phyloP scores from a whole-genome alignment of 2,329 filamentous ascomycete genomes.

The Chaetomium globosum region DNA sequence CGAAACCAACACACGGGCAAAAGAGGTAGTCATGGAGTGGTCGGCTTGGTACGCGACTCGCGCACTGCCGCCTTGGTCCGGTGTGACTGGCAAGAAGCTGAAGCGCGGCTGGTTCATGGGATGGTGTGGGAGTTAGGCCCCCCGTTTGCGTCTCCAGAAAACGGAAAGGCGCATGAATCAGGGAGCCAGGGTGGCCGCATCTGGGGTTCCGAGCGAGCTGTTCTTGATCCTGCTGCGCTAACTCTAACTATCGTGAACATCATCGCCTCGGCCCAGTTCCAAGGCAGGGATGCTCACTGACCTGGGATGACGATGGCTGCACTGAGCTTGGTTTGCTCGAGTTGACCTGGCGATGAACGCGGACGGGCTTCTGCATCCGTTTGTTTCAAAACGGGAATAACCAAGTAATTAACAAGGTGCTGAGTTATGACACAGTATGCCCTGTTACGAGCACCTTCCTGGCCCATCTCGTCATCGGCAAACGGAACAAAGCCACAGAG shows the following conservation, averaged over 20 bases:
- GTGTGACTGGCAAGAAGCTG: not conserved
- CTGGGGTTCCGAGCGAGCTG: not conserved
- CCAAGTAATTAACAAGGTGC: not conserved
- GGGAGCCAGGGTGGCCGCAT: slow-evolving; percentile 2
- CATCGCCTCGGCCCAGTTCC: slow-evolving; percentile 10
- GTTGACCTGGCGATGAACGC: slow-evolving; percentile 1
- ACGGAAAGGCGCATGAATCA: slow-evolving; percentile 14
- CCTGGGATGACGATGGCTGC: slow-evolving; percentile 4
- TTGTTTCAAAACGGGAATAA: slow-evolving; percentile 3
- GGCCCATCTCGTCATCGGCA: slow-evolving; percentile 22
- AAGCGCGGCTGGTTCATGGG: not conserved
- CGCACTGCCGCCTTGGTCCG: not conserved
- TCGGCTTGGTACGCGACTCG: slow-evolving; percentile 19
- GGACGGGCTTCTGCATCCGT: not conserved
- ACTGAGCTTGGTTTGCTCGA: not conserved
- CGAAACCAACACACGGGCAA: slow-evolving; percentile 16
- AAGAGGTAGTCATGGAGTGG: slow-evolving; percentile 22
- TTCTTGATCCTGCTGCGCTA: slow-evolving; percentile 6
- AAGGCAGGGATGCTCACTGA: not conserved
- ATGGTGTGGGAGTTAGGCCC: not conserved
- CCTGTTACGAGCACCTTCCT: slow-evolving; percentile 18
- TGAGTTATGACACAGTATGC: not conserved
- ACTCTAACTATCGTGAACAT: not conserved
- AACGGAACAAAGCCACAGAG: slow-evolving; percentile 12
- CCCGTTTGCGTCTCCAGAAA: slow-evolving; percentile 17